Percentiles rank a stretch among this genome's conserved stretches.
Conservation (phyloP, 2,329 filamentous ascomycete species). For the Corynespora cassiicola region DNA sequence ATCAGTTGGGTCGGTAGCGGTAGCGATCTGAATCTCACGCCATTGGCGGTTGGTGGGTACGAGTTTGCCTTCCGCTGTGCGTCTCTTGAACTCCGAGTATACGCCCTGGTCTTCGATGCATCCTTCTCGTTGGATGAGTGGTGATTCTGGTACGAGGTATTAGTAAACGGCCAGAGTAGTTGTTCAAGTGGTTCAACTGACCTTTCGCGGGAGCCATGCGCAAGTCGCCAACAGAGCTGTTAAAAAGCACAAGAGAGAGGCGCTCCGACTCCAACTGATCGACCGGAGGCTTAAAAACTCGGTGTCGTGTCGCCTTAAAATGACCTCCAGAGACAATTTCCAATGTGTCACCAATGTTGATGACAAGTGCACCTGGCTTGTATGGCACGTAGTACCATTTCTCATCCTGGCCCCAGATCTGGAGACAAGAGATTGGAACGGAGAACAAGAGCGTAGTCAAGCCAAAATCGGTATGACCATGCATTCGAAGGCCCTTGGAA, state of each 20-base stretch:
- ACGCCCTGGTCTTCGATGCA: slow-evolving; percentile 29
- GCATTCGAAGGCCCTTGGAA: slow-evolving; percentile 37
- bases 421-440: slow-evolving; percentile 30
- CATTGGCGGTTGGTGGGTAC: slow-evolving; percentile 27
- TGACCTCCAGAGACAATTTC: slow-evolving; percentile 55
- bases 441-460: slow-evolving; percentile 30
- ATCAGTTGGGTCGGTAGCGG: slow-evolving; percentile 29
- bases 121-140: slow-evolving; percentile 27
- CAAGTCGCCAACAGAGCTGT: slow-evolving; percentile 27
- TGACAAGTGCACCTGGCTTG: slow-evolving; percentile 31
- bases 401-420: slow-evolving; percentile 31
- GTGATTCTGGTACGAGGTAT: slow-evolving; percentile 17
- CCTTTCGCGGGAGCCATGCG: slow-evolving; percentile 24
- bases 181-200: slow-evolving; percentile 2
- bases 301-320: slow-evolving; percentile 55
- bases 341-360: slow-evolving; percentile 37
- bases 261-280: slow-evolving; percentile 49
- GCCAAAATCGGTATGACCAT: slow-evolving; percentile 37
- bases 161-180: not conserved
- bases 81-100: slow-evolving; percentile 27
- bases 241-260: slow-evolving; percentile 26
- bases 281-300: slow-evolving; percentile 51
- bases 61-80: slow-evolving; percentile 19
- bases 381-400: slow-evolving; percentile 34
- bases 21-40: slow-evolving; percentile 30